Base-by-base conservation (phyloP, 352 stramenopile genomes). In the Phytophthora sp. region DNA sequence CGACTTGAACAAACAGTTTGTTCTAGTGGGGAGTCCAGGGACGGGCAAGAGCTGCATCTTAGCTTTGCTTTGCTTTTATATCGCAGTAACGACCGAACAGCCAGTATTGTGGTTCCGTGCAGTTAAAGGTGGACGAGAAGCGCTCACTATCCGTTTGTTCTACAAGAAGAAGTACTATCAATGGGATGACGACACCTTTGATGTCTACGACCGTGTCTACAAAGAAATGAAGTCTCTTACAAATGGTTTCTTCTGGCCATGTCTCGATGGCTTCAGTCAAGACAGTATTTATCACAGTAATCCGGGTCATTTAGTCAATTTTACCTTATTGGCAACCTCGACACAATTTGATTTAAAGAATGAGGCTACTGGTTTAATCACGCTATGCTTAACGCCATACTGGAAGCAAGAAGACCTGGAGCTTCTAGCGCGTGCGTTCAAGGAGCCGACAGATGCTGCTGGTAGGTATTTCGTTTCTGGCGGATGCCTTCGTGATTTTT, bases 1-100 rank as follows among this genome's bases (percentile, higher is more conserved):
- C 37, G 23, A 24, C 18, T 5, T 41, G 17, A 9, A 37, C 15
- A 58, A 46, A 23, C 46, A 65, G 56, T 65, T 58, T 18, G 9
- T 57, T 24, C 20, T 56, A 8, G 4, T 58, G 20, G 46, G 56
- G 10, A 53, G 37, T 18, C 56, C 46, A 41, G 56, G 56, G 11
- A 58, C 30, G 5, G 46, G 46, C 27, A 65, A 65, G 30, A 66
- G 56, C 21, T 66, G 56, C 46, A 26, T 66, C 9, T 48, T 66
- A 23, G 46, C 48, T 4, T 48, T 59, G 17, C 12, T 66, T 8
- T 63, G 44, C 17, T 63, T 63, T 26, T 56, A 44, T 26, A 0
- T 56, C 12, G 43, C 54, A 8, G 18, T 54, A n/a, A 21, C 12
- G 21, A 37, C 3, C 8, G 26, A 53, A 21, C 13, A 12, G 12